Conservation (phyloP, 1,284 basidiomycete genomes). For the Anthracocystis panici-leucophaei region DNA sequence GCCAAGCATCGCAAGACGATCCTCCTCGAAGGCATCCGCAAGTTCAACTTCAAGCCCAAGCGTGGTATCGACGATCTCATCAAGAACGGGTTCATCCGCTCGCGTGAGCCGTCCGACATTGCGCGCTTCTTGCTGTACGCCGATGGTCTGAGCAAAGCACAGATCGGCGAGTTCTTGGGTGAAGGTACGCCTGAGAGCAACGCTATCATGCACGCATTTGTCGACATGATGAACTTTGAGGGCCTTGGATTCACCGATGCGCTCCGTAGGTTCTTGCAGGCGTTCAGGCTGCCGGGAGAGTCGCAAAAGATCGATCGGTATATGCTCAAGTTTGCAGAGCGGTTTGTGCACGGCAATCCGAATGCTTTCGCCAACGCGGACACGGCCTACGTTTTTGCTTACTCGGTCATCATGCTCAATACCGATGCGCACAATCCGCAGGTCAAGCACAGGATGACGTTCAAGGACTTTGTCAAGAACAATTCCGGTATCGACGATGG, state of each 20-base stretch:
- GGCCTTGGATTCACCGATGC: slow-evolving; percentile 65
- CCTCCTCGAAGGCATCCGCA: slow-evolving; percentile 92
- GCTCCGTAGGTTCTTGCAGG: slow-evolving; percentile 66
- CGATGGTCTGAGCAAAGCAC: slow-evolving; percentile 92
- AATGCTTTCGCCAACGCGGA: slow-evolving; percentile 68
- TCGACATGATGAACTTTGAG: slow-evolving; percentile 69
- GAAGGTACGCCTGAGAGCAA: slow-evolving; percentile 69
- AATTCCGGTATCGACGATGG: slow-evolving; percentile 69
- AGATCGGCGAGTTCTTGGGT: slow-evolving; percentile 98
- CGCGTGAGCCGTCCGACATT: slow-evolving; percentile 81
- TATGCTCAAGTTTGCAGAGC: slow-evolving; percentile 70
- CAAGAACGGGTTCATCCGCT: slow-evolving; percentile 88
- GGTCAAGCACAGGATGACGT: slow-evolving; percentile 68
- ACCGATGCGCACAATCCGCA: slow-evolving; percentile 69
- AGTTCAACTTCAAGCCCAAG: slow-evolving; percentile 95
- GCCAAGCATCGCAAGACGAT: slow-evolving; percentile 98
- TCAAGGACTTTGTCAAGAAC: slow-evolving; percentile 69
- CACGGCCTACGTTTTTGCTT: slow-evolving; percentile 69
- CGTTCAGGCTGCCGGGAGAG: slow-evolving; percentile 68
- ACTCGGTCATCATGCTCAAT: slow-evolving; percentile 70
- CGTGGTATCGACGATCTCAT: slow-evolving; percentile 90
- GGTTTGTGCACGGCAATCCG: slow-evolving; percentile 67
- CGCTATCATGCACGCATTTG: slow-evolving; percentile 69
- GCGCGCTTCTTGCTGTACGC: slow-evolving; percentile 88
- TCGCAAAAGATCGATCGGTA: slow-evolving; percentile 69